A percentile compares a stretch with the other conserved stretches of the same genome.
phyloP scores from a whole-genome alignment of 495 filamentous ascomycete genomes.

The Neurospora sp. region DNA sequence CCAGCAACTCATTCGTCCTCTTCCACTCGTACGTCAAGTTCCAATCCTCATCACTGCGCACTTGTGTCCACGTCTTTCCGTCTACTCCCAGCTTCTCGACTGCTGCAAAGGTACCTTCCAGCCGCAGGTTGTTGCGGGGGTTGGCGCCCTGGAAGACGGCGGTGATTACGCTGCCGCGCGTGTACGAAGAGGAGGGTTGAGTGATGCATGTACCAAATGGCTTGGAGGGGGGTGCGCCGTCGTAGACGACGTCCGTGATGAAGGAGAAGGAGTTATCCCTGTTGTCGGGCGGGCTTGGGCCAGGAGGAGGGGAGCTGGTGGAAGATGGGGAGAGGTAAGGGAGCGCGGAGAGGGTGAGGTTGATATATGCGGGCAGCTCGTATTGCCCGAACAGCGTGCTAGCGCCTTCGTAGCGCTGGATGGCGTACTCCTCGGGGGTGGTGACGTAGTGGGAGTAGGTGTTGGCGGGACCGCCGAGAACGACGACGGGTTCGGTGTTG shows the following conservation, averaged over 20 bases:
- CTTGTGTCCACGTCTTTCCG: conserved; percentile 51
- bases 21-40: conserved; percentile 71
- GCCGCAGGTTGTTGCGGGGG: conserved; percentile 76
- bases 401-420: conserved; percentile 93
- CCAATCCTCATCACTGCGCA: conserved; percentile 73
- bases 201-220: conserved; percentile 58
- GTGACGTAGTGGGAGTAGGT: conserved; percentile 87
- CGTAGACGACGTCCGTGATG: conserved; percentile 70
- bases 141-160: conserved; percentile 81
- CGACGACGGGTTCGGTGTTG: conserved; percentile 35
- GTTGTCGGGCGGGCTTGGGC: conserved; percentile 72
- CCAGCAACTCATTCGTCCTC: conserved; percentile 59
- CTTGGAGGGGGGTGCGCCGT: conserved; percentile 54
- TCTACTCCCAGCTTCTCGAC: conserved; percentile 49
- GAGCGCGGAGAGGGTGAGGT: conserved; percentile 61
- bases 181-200: conserved; percentile 47
- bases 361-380: conserved; percentile 77
- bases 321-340: conserved; percentile 52
- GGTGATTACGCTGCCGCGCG: conserved; percentile 50
- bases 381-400: conserved; percentile 85
- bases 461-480: conserved; percentile 86
- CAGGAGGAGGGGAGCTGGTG: conserved; percentile 37
- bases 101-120: conserved; percentile 70
- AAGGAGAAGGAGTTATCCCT: conserved; percentile 62
- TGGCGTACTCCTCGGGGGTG: conserved; percentile 80